These are phyloP conservation scores for Lasiosphaeria miniovina DNA, from an alignment of 495 filamentous ascomycete genomes.

Conservation along the genomic window DNA sequence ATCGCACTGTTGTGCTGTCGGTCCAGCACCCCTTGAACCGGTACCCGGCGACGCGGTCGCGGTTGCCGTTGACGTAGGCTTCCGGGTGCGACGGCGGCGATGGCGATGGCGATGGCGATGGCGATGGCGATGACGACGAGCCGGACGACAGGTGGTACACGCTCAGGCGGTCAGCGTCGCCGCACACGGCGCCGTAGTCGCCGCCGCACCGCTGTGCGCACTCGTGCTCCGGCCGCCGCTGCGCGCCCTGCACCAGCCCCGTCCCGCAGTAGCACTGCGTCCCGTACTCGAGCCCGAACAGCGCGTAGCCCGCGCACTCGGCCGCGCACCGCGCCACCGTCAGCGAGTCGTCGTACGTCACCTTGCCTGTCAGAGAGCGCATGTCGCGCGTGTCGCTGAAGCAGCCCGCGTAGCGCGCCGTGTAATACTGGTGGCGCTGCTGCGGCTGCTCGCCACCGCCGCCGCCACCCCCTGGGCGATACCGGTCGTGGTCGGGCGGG, in stretches of 20 bases:
- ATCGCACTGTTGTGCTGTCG: slow-evolving; percentile 25
- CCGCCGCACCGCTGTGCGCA: slow-evolving; percentile 11
- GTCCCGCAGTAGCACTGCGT: slow-evolving; percentile 17
- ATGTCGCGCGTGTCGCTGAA: slow-evolving; percentile 9
- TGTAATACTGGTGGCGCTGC: too few relatives aligned
- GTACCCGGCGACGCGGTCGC: slow-evolving; percentile 27
- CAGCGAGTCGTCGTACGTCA: neutral
- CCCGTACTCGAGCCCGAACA: slow-evolving; percentile 16
- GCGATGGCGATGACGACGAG: neutral
- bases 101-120: neutral
- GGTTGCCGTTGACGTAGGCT: slow-evolving; percentile 13
- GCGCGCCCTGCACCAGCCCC: neutral
- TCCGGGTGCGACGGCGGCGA: slow-evolving; percentile 13
- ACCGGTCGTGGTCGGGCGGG: too few relatives aligned
- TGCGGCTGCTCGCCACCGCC: too few relatives aligned
- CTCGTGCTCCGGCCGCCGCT: neutral
- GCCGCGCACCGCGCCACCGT: slow-evolving; percentile 32
- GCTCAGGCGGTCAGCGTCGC: slow-evolving; percentile 22
- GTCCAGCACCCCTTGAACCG: slow-evolving; percentile 34
- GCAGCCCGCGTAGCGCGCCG: slow-evolving; percentile 7
- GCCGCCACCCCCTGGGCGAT: too few relatives aligned
- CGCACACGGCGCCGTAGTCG: neutral
- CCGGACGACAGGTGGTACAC: slow-evolving; percentile 11
- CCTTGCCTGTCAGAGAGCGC: slow-evolving; percentile 1
- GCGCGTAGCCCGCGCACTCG: slow-evolving; percentile 11